Conservation (phyloP, 805 yeast species). For the Candida morakotiae region DNA sequence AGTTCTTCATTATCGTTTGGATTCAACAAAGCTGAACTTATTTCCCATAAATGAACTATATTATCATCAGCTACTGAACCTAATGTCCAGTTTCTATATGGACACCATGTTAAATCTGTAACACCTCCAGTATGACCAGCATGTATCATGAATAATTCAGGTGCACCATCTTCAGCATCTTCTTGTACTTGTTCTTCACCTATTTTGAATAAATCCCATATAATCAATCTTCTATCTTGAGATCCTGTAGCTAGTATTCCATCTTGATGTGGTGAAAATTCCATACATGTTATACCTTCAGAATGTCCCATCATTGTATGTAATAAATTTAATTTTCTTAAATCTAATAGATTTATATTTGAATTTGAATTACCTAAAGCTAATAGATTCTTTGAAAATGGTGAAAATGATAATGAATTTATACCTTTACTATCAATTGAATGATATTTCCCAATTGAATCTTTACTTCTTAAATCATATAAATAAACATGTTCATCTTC, state of each 20-base stretch:
- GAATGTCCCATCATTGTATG: constrained; percentile 83
- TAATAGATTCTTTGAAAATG: constrained; percentile 52
- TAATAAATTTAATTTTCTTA: constrained; percentile 46
- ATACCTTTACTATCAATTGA: constrained; percentile 37
- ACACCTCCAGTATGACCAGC: constrained; percentile 85
- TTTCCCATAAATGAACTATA: constrained; percentile 58
- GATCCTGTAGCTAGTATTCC: constrained; percentile 77
- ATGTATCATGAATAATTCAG: constrained; percentile 86
- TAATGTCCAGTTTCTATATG: constrained; percentile 70
- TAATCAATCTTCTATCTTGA: constrained; percentile 68
- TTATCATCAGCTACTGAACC: constrained; percentile 63
- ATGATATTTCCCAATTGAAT: constrained; percentile 22
- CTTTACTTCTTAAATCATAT: constrained; percentile 47
- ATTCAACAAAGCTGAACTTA: constrained; percentile 27
- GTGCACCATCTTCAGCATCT: constrained; percentile 88
- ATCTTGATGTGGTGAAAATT: constrained; percentile 75
- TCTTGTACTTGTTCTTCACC: constrained; percentile 85
- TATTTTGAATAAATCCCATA: constrained; percentile 77
- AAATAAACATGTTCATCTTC: constrained; percentile 59
- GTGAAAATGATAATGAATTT: constrained; percentile 65
- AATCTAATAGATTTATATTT: constrained; percentile 61
- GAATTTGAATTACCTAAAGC: constrained; percentile 72
- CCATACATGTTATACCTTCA: constrained; percentile 64
- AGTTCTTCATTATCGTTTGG: constrained; percentile 14
- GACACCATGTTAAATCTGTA: constrained; percentile 69